Conservation (phyloP, 352 stramenopile species). For the Globisporangium uncinulatum region DNA sequence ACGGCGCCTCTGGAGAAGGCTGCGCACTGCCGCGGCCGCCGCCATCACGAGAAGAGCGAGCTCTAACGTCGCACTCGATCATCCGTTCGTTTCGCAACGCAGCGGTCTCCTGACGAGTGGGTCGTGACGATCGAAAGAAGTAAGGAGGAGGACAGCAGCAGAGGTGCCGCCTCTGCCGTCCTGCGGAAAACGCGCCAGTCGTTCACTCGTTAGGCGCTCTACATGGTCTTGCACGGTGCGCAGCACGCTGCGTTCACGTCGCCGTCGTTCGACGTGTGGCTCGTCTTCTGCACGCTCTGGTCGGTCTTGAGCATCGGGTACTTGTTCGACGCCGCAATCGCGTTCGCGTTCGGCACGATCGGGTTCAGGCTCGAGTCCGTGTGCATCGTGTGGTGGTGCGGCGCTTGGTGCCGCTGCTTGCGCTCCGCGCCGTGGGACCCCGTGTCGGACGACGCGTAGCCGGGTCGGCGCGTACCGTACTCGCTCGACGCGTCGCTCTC, state of each 20-base stretch:
- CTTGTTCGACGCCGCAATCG: conserved; percentile 41
- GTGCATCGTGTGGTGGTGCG: conserved; percentile 34
- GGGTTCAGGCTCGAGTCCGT: conserved; percentile 54
- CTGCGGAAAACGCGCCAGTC: neutral
- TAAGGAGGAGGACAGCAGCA: too few species aligned
- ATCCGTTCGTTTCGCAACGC: neutral
- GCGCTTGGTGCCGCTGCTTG: conserved; percentile 19
- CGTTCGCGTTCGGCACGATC: conserved; percentile 66
- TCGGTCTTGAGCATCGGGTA: conserved; percentile 81
- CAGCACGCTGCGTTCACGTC: conserved; percentile 47
- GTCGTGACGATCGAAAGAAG: too few species aligned
- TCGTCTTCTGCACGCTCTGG: conserved; percentile 43
- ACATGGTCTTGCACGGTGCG: conserved; percentile 63
- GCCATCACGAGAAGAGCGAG: neutral
- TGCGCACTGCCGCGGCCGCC: neutral
- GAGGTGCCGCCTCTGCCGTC: neutral
- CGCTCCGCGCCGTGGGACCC: conserved; percentile 39
- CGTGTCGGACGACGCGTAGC: conserved; percentile 59
- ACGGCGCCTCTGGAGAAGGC: neutral
- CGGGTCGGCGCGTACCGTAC: conserved; percentile 41
- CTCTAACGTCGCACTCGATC: conserved; percentile 2
- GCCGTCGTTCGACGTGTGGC: conserved; percentile 23
- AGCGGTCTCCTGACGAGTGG: too few species aligned
- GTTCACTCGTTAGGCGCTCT: conserved; percentile 8
- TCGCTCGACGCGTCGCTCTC: conserved; percentile 84